Base-by-base conservation (phyloP, 495 filamentous ascomycete species). In the Parmelia sp. region DNA sequence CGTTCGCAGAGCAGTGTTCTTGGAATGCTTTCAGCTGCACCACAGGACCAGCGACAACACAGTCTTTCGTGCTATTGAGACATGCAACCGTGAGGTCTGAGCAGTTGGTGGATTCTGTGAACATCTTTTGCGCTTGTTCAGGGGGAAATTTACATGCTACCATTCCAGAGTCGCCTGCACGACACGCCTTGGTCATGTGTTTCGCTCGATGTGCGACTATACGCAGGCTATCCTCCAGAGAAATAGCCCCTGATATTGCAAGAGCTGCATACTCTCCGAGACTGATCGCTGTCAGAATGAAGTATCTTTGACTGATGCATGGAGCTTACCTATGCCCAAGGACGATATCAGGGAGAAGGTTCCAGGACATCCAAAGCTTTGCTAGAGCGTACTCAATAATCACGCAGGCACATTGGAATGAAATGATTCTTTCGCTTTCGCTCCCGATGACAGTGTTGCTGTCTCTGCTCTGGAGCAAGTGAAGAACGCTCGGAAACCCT, bases 191-290 rank as follows among this genome's bases (percentile, higher is more conserved):
- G 23, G 56, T 55, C 45, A 70, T 70, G 21, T 69, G 45, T 55
- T 60, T 23, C 15, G 69, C 69, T 27, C 69, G 55, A 17, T 39
- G 57, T 11, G 69, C 66, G 59, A 66, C 53, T 7, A 70, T 19
- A 14, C 62, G 42, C 45, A 70, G 29, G 27, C 66, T 60, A 12
- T 69, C 66, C 14, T 60, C n/a, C 9, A 66, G 11, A 23, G 47
- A 58, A 11, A 47, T 25, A 4, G 36, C 57, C 14, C 57, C 68
- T 17, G 65, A 19, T 33, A 67, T 58, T 3, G 37, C 37, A 49
- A 70, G 39, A 3, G 68, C 68, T 23, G 68, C 68, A n/a, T 62
- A 70, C 35, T 66, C 60, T 27, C 65, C 65, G 3, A 66, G 39
- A 21, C 65, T 66, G 11, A 5, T 11, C 12, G 7, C 8, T 12